A percentile compares a stretch with the other conserved stretches of the same genome.
These are phyloP conservation scores for Lumnitzera racemosa DNA, from an alignment of 345 rosid genomes.

Conservation along the genomic window DNA sequence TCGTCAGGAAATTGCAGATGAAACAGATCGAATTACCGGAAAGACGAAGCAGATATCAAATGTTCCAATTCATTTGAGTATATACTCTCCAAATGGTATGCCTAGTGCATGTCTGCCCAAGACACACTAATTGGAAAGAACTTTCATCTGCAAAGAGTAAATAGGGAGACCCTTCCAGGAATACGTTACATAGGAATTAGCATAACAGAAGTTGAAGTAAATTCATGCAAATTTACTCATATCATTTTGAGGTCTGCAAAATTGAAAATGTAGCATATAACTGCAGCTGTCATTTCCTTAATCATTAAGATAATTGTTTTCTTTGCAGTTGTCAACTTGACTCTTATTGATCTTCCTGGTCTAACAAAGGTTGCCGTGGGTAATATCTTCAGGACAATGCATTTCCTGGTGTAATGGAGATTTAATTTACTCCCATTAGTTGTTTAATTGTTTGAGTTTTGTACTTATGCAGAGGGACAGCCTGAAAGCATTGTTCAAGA, in stretches of 20 bases:
- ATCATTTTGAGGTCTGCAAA: no score
- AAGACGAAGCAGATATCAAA: slow-evolving; percentile 64
- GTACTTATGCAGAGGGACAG: slow-evolving; percentile 78
- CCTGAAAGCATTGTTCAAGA: slow-evolving; percentile 81
- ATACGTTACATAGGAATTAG: no score
- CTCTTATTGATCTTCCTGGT: slow-evolving; percentile 99
- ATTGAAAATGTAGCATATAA: no score
- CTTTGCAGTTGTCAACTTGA: slow-evolving; percentile 78
- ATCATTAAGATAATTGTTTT: background rate
- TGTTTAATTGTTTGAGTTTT: slow-evolving; percentile 12
- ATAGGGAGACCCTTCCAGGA: no score
- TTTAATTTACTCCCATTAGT: background rate
- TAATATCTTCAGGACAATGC: slow-evolving; percentile 24
- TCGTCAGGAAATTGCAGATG: slow-evolving; percentile 64
- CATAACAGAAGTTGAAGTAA: no score
- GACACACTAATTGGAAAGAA: background rate
- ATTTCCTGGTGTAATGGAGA: background rate
- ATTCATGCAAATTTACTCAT: no score
- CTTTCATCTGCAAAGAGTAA: no score
- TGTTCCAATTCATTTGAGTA: slow-evolving; percentile 64
- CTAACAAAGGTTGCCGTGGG: slow-evolving; percentile 99
- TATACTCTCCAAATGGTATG: slow-evolving; percentile 83
- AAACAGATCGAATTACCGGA: slow-evolving; percentile 74
- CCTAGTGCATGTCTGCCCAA: slow-evolving; percentile 9
- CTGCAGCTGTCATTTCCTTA: no score